Evolutionary conservation across 257 asterid genomes (phyloP).

Genomic region (Mitragyna speciosa): DNA sequence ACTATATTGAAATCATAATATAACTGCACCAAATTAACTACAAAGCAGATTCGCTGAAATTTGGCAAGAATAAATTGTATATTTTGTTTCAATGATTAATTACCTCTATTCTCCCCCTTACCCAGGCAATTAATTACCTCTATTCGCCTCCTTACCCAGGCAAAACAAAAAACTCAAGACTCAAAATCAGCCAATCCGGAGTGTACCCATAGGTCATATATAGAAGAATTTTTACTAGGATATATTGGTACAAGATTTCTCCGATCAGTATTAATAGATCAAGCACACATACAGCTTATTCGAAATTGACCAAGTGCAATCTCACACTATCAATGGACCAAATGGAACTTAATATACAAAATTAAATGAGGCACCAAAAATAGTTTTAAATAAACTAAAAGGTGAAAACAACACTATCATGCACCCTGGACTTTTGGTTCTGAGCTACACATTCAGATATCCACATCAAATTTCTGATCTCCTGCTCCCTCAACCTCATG

Average conservation of each 20-base stretch:
- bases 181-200: neutral
- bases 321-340: neutral
- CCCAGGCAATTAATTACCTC: no score
- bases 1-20: neutral
- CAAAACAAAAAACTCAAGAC: neutral
- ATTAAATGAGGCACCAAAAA: neutral
- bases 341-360: conserved; percentile 10
- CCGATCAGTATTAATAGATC: conserved; percentile 3
- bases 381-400: conserved; percentile 37
- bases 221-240: neutral
- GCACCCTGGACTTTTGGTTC: conserved; percentile 92
- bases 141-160: no score
- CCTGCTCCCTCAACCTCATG: conserved; percentile 92
- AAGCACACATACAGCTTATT: conserved; percentile 1
- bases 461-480: conserved; percentile 97
- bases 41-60: no score
- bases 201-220: neutral
- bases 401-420: conserved; percentile 86
- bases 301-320: neutral
- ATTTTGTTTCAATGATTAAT: no score
- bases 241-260: conserved; percentile 9
- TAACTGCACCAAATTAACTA: neutral
- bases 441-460: conserved; percentile 96
- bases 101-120: no score
- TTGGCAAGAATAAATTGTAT: no score